Evolutionary conservation across 306 rosid species (phyloP).

Genomic region (Carpinus viminea): DNA sequence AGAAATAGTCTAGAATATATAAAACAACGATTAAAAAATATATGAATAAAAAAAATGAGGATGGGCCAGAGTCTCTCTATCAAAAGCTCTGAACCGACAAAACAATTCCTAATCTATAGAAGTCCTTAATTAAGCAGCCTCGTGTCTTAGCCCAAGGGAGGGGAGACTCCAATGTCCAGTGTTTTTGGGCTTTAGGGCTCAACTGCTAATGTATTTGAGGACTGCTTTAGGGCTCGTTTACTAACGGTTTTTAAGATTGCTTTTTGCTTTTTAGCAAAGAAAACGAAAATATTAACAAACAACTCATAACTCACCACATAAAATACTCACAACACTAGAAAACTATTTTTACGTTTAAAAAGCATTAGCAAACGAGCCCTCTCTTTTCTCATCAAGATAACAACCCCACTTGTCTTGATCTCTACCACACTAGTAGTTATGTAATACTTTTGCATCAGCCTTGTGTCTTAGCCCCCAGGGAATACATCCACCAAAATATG

Average conservation of each 20-base stretch:
- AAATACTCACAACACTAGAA: too few species aligned
- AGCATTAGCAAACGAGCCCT: too few species aligned
- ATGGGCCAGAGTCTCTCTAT: background rate
- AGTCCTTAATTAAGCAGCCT: background rate
- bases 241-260: too few species aligned
- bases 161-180: background rate
- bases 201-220: too few species aligned
- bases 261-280: too few species aligned
- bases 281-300: too few species aligned
- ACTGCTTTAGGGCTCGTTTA: too few species aligned
- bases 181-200: background rate
- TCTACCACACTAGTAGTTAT: background rate
- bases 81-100: background rate
- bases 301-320: too few species aligned
- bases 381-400: background rate
- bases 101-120: background rate
- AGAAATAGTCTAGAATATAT: background rate
- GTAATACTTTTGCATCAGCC: background rate
- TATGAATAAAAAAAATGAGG: background rate
- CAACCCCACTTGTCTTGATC: background rate
- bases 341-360: too few species aligned
- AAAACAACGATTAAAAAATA: background rate
- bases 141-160: too few species aligned
- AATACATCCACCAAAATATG: background rate
- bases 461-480: conserved; percentile 8